Evolutionary conservation across 768 basidiomycete species (phyloP), one percentile per base, ranked within the genome.

Genomic region (Leccinum subgranulosum): DNA sequence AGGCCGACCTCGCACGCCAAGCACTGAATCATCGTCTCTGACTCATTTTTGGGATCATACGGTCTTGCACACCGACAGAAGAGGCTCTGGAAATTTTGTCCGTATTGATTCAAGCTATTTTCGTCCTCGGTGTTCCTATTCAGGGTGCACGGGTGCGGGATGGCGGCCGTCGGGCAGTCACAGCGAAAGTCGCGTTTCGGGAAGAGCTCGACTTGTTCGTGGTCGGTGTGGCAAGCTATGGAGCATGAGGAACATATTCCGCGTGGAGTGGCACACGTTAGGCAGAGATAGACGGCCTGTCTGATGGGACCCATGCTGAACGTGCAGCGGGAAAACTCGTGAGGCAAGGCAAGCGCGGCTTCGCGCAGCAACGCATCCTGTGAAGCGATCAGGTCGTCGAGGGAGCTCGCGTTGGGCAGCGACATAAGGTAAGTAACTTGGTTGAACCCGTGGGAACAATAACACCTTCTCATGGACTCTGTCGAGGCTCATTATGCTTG

Each of bases 21-120:
- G 69, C 92, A 94, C 74, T 94, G 92, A 29, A 93, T 86, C 92
- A 94, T 94, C 3, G 90, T 88, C 74, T 94, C 92, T 58, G 70
- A 72, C 73, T 94, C 92, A 19, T 75, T 83, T 62, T 81, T 79
- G 29, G 88, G 80, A 66, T 93, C 86, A 65, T 94, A 94, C 43
- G 81, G 70, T 60, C 81, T 73, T 45, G 82, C 80, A 69, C 92
- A 94, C 29, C 92, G 79, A 72, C 92, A 94, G 67, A 93, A 94
- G 28, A 76, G 60, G 27, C 78, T 82, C 25, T 73, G 72, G 67
- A 90, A 94, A 73, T 94, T 94, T 63, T 85, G 86, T 3, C 84
- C 83, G 63, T 94, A 94, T 41, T 62, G 52, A 63, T 94, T 94
- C 12, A 71, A 64, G 45, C 60, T 63, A 65, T 92, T 93, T 56